These are phyloP conservation scores for Ophiostoma quercus DNA, from an alignment of 2,329 filamentous ascomycete species.

Conservation along the genomic window DNA sequence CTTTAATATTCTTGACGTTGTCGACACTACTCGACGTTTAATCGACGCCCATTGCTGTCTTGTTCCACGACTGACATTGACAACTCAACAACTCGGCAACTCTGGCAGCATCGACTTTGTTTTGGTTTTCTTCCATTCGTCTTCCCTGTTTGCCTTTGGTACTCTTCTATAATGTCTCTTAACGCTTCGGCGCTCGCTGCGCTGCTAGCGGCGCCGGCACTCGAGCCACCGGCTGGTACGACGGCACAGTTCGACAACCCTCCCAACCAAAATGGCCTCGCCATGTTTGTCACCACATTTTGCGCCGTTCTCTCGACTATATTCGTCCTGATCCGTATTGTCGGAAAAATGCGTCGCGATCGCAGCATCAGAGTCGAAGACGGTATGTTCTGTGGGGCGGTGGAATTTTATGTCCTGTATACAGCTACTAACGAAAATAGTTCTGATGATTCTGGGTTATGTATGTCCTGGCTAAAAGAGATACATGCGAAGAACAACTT, in stretches of 20 bases:
- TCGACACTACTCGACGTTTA: neutral
- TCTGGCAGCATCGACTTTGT: too few relatives aligned
- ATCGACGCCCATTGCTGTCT: neutral
- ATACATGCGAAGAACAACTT: neutral
- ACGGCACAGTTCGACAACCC: conserved; percentile 10
- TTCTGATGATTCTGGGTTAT: neutral
- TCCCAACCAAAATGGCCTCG: neutral
- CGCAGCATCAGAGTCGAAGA: neutral
- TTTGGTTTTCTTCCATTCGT: neutral
- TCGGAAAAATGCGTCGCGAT: neutral
- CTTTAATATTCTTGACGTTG: neutral
- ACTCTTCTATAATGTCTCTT: neutral
- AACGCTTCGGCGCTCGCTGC: neutral
- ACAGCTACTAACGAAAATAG: neutral
- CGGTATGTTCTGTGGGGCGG: neutral
- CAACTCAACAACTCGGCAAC: too few relatives aligned
- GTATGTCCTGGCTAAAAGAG: neutral
- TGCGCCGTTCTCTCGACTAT: conserved; percentile 4
- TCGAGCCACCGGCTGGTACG: neutral
- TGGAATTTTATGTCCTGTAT: too few relatives aligned
- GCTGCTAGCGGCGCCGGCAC: neutral
- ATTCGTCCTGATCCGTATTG: neutral
- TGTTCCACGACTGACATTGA: neutral
- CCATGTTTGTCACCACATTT: conserved; percentile 7
- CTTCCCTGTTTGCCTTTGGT: neutral